Base-by-base conservation (phyloP, 345 rosid genomes). In the Eucalyptus regnans region DNA sequence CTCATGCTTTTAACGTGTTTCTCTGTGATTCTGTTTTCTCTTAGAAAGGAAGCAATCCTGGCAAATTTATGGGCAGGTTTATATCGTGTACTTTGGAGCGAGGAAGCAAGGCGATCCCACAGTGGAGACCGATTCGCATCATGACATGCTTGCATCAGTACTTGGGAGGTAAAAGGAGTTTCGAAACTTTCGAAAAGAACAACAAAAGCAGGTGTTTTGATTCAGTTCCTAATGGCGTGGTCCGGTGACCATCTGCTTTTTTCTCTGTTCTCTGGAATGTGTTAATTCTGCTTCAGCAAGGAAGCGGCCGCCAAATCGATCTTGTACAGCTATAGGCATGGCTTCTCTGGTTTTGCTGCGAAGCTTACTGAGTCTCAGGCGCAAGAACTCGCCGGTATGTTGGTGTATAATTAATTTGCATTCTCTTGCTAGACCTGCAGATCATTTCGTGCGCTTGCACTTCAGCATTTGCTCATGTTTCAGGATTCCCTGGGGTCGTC, bases 261-360 rank as follows among this genome's bases (percentile, higher is more conserved):
- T 86, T 62, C 50, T 56, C 27, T 44, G 50, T 31, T 60, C 80
- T 33, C 54, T 41, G 16, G 7, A 52, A 50, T 18, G 33, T 31
- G 58, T 60, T 90, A 88, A 88, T 86, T 89, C 86, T 89, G 90
- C 86, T 92, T 93, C 95, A 95, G 96, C 93, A 93, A 91, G 88
- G 90, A 93, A 90, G 89, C 92, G 15, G 95, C 96, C 18, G 88
- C 89, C 86, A 88, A 92, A 88, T 92, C 89, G 89, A 92, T 96
- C 93, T 93, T 96, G 88, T 95, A 96, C 90, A 95, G 95, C 91
- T 96, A 95, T 90, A 93, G 92, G 91, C 96, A 95, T 91, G 95
- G 95, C 62, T 95, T 96, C 89, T 95, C 97, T 11, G 97, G 97
- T 48, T 96, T 96, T 90, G 95, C 98, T 81, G 98, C 96, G 25